Percentiles rank a stretch among this genome's conserved stretches.
Evolutionary conservation across 768 basidiomycete species (phyloP).

Genomic region (Panaeolus cyanescens): DNA sequence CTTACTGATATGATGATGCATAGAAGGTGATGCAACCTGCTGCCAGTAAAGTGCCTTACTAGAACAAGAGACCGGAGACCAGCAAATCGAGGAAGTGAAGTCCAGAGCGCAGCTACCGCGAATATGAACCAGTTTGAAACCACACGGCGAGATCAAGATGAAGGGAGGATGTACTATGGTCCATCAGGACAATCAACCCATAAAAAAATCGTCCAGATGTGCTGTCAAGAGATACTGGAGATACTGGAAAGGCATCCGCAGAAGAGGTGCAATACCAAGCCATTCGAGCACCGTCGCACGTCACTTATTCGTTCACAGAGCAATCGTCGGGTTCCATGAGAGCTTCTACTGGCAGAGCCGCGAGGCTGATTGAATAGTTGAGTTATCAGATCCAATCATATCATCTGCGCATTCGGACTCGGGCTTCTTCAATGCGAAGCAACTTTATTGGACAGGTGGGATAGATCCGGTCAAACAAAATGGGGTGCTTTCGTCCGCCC

Average conservation of each 20-base stretch:
- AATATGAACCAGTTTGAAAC: neutral
- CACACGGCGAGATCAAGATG: neutral
- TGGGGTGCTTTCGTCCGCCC: neutral
- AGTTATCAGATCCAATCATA: neutral
- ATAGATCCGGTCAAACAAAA: conserved; percentile 3
- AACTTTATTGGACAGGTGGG: neutral
- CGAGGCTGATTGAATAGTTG: neutral
- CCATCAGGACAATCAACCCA: neutral
- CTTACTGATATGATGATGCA: neutral
- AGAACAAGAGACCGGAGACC: neutral
- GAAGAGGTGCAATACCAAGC: neutral
- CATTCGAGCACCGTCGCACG: neutral
- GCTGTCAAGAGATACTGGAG: neutral
- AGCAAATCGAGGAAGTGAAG: neutral
- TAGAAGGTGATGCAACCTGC: too few species aligned
- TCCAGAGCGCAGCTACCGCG: neutral
- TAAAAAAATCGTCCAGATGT: neutral
- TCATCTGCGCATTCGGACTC: conserved; percentile 1
- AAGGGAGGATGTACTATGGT: neutral
- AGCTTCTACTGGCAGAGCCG: neutral
- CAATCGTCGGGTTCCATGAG: neutral
- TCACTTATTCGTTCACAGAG: neutral
- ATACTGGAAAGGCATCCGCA: neutral
- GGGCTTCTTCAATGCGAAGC: conserved; percentile 1
- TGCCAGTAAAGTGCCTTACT: neutral